phyloP scores from a whole-genome alignment of 2,329 filamentous ascomycete genomes.

The Fusarium sp. region DNA sequence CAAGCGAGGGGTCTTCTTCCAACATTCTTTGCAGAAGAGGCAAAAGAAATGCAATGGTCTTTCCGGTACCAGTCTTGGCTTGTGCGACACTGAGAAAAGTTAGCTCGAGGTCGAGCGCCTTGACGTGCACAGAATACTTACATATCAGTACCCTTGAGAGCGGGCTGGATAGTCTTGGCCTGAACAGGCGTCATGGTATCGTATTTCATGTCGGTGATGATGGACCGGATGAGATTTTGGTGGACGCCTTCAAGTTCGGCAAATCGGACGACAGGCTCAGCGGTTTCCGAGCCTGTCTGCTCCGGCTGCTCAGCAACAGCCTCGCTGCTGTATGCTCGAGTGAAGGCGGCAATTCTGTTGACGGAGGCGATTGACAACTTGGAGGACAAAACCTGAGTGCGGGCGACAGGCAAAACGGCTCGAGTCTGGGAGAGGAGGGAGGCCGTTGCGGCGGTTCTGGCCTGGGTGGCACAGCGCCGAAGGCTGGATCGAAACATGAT shows the following conservation, averaged over 20 bases:
- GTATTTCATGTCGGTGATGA: constrained; percentile 79
- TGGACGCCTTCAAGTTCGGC: constrained; percentile 67
- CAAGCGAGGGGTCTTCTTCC: constrained; percentile 69
- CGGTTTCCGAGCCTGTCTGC: constrained; percentile 15
- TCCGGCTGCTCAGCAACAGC: constrained; percentile 46
- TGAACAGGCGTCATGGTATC: constrained; percentile 94
- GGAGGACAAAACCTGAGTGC: constrained; percentile 36
- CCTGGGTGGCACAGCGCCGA: constrained; percentile 54
- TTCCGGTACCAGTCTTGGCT: constrained; percentile 96
- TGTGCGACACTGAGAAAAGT: constrained; percentile 74
- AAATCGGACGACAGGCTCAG: constrained; percentile 55
- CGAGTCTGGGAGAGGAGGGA: constrained; percentile 47
- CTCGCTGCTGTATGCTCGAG: constrained; percentile 56
- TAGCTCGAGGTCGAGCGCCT: constrained; percentile 20
- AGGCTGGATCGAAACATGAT: constrained; percentile 54
- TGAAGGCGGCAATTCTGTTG: constrained; percentile 42
- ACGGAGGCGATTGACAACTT: constrained; percentile 28
- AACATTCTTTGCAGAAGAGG: constrained; percentile 86
- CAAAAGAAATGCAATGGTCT: constrained; percentile 92
- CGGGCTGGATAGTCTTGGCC: constrained; percentile 81
- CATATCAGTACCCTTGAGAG: constrained; percentile 84
- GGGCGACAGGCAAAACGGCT: constrained; percentile 42
- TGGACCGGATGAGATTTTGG: constrained; percentile 70
- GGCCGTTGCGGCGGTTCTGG: constrained; percentile 47
- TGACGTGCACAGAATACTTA: constrained; percentile 58